These are phyloP conservation scores for Ricinus communis DNA, from an alignment of 345 rosid species.

Conservation along the genomic window DNA sequence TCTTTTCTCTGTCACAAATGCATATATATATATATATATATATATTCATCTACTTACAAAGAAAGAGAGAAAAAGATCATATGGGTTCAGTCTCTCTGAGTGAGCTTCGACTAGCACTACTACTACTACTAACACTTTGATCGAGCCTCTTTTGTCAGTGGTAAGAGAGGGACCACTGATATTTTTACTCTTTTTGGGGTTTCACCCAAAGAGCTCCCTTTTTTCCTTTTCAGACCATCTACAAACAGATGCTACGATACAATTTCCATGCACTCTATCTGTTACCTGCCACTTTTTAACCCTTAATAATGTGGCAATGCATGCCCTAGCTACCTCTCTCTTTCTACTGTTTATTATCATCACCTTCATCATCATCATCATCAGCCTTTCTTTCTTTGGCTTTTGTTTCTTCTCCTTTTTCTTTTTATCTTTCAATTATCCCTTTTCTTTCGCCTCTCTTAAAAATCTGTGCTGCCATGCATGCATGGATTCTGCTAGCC, in stretches of 20 bases:
- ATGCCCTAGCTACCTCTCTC: not conserved
- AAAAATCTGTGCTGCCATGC: constrained; percentile 10
- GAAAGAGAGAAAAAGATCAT: constrained; percentile 4
- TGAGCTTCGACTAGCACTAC: constrained; percentile 41
- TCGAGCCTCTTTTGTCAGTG: constrained; percentile 32
- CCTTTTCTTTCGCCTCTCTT: not conserved
- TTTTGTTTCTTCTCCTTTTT: not conserved
- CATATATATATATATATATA: not conserved
- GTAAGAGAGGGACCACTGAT: not conserved
- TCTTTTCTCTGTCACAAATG: constrained; percentile 4
- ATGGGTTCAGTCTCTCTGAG: constrained; percentile 21
- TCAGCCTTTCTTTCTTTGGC: constrained; percentile 10
- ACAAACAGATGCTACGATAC: constrained; percentile 19
- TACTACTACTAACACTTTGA: constrained; percentile 35
- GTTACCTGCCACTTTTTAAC: constrained; percentile 1
- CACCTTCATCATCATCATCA: not conserved
- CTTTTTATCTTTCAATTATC: constrained; percentile 1
- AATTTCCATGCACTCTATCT: constrained; percentile 4
- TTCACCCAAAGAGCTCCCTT: constrained; percentile 40
- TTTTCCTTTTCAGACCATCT: constrained; percentile 31
- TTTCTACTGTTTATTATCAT: not conserved
- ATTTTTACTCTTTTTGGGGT: constrained; percentile 43
- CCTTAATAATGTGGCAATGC: constrained; percentile 13
- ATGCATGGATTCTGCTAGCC: constrained; percentile 9
- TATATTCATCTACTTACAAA: not conserved